phyloP scores from a whole-genome alignment of 345 rosid genomes.

The Eucalyptus sp. region DNA sequence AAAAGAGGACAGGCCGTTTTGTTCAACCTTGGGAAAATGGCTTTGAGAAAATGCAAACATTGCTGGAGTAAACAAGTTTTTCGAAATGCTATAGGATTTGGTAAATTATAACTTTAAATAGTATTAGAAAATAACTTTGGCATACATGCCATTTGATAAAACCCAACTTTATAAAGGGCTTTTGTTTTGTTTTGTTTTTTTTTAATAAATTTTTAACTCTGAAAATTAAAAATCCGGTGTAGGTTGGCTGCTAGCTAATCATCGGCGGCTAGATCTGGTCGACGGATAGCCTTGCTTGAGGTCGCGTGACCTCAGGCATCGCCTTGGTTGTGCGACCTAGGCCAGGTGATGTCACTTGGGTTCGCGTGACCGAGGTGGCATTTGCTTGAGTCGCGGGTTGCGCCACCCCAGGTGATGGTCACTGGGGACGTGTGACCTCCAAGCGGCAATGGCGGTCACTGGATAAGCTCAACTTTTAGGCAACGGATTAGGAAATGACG shows the following conservation, averaged over 20 bases:
- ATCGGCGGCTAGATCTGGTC: accelerated
- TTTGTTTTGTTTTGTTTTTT: too few relatives aligned
- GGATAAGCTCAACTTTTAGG: accelerated
- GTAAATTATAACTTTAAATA: too few relatives aligned
- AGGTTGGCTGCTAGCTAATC: too few relatives aligned
- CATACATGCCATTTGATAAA: too few relatives aligned
- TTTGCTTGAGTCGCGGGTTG: accelerated
- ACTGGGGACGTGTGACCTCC: accelerated
- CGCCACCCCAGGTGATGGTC: accelerated
- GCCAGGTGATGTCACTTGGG: accelerated
- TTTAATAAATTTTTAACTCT: too few relatives aligned
- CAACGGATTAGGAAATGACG: accelerated
- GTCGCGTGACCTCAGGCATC: accelerated
- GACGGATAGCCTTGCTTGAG: accelerated
- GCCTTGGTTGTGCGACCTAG: accelerated
- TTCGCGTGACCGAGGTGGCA: accelerated
- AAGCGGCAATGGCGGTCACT: accelerated
- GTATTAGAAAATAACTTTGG: too few relatives aligned
- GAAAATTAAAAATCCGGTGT: too few relatives aligned
- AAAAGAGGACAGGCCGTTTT: not conserved
- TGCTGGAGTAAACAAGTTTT: accelerated
- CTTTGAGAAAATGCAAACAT: too few relatives aligned
- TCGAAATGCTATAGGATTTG: accelerated
- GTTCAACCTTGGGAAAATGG: too few relatives aligned
- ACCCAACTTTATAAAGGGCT: too few relatives aligned